A percentile compares a stretch with the other conserved stretches of the same genome.
Conservation (phyloP, 1,139 yeast genomes). For the Ogataea hybrid region DNA sequence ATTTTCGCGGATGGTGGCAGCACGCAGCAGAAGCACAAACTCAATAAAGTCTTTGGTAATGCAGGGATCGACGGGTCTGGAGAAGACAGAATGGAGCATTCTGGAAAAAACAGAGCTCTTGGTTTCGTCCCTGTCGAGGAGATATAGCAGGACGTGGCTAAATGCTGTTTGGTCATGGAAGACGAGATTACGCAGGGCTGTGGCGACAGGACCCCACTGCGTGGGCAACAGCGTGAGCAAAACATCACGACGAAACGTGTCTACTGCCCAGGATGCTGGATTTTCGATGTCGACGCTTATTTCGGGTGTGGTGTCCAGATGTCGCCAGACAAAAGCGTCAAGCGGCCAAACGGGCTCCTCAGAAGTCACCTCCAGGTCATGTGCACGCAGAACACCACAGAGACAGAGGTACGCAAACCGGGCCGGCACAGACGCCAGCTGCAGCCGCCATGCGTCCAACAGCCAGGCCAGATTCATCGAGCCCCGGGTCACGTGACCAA, state of each 20-base stretch:
- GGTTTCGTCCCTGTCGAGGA: slow-evolving; percentile 21
- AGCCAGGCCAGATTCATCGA: not conserved
- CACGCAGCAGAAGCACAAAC: slow-evolving; percentile 43
- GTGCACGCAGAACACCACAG: not conserved
- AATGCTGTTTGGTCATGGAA: slow-evolving; percentile 14
- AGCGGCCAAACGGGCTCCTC: not conserved
- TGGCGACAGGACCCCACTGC: not conserved
- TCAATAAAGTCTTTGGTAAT: slow-evolving; percentile 35
- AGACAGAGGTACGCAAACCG: not conserved
- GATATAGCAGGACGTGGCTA: slow-evolving; percentile 29
- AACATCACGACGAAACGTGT: slow-evolving; percentile 1
- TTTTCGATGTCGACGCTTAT: not conserved
- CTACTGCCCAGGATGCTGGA: not conserved
- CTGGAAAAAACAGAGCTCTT: slow-evolving; percentile 14
- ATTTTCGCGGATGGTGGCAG: slow-evolving; percentile 39
- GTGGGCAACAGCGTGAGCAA: not conserved
- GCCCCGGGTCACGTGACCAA: slow-evolving; percentile 14
- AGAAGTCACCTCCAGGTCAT: not conserved
- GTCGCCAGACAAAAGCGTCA: not conserved
- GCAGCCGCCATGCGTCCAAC: not conserved
- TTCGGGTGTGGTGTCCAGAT: not conserved
- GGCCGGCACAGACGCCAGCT: not conserved
- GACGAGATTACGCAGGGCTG: not conserved
- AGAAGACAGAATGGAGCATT: slow-evolving; percentile 25
- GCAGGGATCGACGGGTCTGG: not conserved